Base-by-base conservation (phyloP, 2,329 filamentous ascomycete species). In the Aspergillus brasiliensis region DNA sequence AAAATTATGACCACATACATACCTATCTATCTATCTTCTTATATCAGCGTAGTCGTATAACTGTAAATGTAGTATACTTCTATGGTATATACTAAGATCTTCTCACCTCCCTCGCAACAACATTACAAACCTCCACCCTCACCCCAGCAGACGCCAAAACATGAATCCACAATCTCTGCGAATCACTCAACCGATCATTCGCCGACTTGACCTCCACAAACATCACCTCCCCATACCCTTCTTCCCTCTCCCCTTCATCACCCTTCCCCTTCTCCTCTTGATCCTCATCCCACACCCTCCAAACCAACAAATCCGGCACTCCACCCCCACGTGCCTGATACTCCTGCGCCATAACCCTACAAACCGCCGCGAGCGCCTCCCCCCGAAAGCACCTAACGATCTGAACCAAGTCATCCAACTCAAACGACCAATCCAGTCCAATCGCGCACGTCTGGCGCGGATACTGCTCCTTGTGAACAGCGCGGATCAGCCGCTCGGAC, bases 111-210 rank as follows among this genome's bases (percentile, higher is more conserved):
- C 75, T 81, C 6, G 86, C 85, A 65, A 87, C 81, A 23, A 85
- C 86, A 75, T 86, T 83, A 66, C 86, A 96, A 65, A 98, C 81
- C 68, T 96, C 93, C 27, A 98, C 94, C 66, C 84, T 86, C 40
- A 98, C 84, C 2, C 95, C 94, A 1, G 93, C 92, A 1, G 89
- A 88, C 7, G 88, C 89, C 56, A 99, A 82, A 7, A 97, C 92
- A 81, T 98, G 91, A 69, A 98, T 97, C 95, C 95, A 99, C 66
- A 99, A 83, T 67, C 95, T 82, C 79, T 99, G 95, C 17, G 93
- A 96, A 80, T 99, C 95, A 76, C 94, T 98, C 70, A 99, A 80
- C 40, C 92, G 87, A 81, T 99, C 95, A 76, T 97, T 97, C 73
- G 88, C 88, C 66, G 88, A 91, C 80, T 93, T 92, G 59, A 92